Conservation (phyloP, 192 early-diverging fungal genomes). For the Borealophlyctis nickersoniae region DNA sequence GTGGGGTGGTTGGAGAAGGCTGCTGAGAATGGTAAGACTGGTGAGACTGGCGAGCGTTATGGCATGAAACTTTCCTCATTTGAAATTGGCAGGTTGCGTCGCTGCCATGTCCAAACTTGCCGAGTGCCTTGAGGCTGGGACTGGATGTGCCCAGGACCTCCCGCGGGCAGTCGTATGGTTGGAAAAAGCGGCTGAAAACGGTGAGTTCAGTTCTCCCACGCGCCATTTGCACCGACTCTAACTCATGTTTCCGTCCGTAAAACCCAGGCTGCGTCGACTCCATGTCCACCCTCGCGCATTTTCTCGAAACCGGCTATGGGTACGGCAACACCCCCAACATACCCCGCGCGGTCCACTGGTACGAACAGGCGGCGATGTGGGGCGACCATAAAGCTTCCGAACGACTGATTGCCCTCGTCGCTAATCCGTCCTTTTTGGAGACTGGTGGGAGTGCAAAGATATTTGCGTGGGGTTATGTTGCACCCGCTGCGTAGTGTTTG, state of each 20-base stretch:
- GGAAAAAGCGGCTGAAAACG: conserved; percentile 38
- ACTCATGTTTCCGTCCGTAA: no score
- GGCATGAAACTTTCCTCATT: no score
- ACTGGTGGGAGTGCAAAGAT: no score
- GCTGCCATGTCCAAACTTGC: conserved; percentile 41
- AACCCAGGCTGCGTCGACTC: conserved; percentile 36
- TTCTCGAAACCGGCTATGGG: conserved; percentile 40
- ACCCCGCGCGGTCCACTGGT: conserved; percentile 37
- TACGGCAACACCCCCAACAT: conserved; percentile 21
- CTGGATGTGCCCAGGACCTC: conserved; percentile 39
- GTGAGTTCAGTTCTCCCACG: no score
- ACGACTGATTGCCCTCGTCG: conserved; percentile 34
- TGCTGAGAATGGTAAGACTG: conserved; percentile 35
- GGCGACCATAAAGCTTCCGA: conserved; percentile 45
- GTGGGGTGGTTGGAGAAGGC: conserved; percentile 57
- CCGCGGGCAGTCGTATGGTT: conserved; percentile 55
- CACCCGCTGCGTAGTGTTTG: no score
- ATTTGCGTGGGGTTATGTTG: no score
- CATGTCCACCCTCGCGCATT: conserved; percentile 36
- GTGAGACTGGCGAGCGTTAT: no score
- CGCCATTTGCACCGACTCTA: no score
- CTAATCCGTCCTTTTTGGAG: no score
- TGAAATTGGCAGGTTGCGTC: no score
- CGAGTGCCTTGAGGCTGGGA: conserved; percentile 35
- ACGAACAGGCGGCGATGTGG: conserved; percentile 40